phyloP scores from a whole-genome alignment of 1,139 yeast genomes.

The Diutina neorugosa region DNA sequence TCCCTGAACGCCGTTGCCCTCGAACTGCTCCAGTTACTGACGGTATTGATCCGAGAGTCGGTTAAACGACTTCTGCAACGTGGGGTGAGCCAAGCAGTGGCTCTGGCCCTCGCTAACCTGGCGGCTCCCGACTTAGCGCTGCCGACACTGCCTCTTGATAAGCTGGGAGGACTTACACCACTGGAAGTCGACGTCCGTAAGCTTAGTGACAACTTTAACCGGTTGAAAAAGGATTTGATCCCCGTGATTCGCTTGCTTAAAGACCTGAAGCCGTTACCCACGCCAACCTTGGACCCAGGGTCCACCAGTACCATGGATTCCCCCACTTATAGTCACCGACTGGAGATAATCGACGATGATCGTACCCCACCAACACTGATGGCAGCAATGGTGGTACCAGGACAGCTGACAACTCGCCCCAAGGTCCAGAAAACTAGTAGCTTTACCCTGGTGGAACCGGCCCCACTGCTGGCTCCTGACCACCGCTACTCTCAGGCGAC shows the following conservation, averaged over 20 bases:
- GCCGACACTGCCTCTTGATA: neutral
- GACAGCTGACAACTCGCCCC: neutral
- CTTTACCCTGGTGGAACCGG: conserved; percentile 1
- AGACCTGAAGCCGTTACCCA: conserved; percentile 46
- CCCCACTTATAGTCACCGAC: neutral
- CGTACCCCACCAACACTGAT: neutral
- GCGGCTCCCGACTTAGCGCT: neutral
- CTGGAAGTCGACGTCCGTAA: conserved; percentile 19
- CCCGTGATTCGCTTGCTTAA: conserved; percentile 41
- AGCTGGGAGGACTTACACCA: conserved; percentile 5
- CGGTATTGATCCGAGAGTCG: neutral
- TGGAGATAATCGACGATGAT: neutral
- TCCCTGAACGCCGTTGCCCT: conserved; percentile 21
- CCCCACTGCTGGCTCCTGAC: neutral
- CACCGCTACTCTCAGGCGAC: conserved; percentile 4
- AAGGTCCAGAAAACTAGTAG: neutral
- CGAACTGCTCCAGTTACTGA: conserved; percentile 11
- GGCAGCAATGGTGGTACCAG: conserved; percentile 1
- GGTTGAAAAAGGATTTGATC: conserved; percentile 38
- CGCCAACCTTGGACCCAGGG: conserved; percentile 31
- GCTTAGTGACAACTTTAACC: conserved; percentile 36
- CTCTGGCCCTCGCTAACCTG: conserved; percentile 16
- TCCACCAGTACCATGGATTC: neutral
- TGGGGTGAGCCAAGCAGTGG: conserved; percentile 17
- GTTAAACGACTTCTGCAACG: neutral